Conservation (phyloP, 257 asterid species). For the Petunia secreta region DNA sequence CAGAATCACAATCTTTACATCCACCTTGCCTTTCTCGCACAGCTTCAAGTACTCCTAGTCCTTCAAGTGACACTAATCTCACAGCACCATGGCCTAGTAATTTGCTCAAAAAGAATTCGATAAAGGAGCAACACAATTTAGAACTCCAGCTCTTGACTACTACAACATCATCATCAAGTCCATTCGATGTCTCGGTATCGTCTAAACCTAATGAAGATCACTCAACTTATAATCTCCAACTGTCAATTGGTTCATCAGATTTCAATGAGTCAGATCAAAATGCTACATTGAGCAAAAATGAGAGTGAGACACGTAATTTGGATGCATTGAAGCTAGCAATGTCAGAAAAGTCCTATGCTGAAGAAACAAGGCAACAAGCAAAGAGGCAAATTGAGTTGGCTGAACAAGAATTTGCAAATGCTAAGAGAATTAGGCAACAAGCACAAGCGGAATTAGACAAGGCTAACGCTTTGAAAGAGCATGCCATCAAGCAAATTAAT, state of each 20-base stretch:
- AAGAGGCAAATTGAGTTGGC: constrained; percentile 71
- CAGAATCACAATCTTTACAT: constrained; percentile 41
- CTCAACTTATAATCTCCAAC: constrained; percentile 41
- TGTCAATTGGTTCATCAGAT: constrained; percentile 52
- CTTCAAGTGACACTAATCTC: constrained; percentile 48
- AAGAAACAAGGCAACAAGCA: constrained; percentile 69
- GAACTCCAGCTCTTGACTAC: constrained; percentile 52
- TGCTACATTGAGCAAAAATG: not conserved
- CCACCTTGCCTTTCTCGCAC: constrained; percentile 46
- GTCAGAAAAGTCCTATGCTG: constrained; percentile 74
- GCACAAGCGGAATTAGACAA: constrained; percentile 66
- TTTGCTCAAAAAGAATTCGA: not conserved
- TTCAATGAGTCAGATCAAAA: constrained; percentile 12
- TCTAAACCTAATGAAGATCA: constrained; percentile 39
- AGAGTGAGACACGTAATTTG: constrained; percentile 35
- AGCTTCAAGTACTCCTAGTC: constrained; percentile 50
- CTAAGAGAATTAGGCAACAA: constrained; percentile 77
- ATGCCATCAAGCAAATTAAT: constrained; percentile 60
- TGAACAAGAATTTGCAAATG: constrained; percentile 71
- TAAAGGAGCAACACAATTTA: constrained; percentile 29
- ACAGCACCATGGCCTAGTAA: constrained; percentile 39
- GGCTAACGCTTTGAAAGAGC: constrained; percentile 60
- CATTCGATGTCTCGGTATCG: constrained; percentile 27
- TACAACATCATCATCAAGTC: constrained; percentile 18
- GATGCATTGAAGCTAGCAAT: constrained; percentile 42